Conservation (phyloP, 1,284 basidiomycete genomes). For the Tilletia caries region DNA sequence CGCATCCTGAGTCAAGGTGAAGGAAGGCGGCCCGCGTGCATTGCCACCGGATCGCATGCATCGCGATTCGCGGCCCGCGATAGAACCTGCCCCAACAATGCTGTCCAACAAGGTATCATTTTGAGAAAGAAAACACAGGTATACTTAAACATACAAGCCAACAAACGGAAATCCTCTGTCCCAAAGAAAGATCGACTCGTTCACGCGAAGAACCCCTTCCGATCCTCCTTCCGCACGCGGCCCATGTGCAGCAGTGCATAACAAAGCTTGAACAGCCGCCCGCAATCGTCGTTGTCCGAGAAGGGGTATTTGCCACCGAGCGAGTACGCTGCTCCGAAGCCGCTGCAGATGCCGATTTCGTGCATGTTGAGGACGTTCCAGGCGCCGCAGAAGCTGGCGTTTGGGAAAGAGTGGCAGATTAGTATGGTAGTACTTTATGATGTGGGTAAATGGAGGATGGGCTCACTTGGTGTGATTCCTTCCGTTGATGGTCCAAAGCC, state of each 20-base stretch:
- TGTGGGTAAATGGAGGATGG: constrained; percentile 25
- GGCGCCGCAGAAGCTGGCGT: constrained; percentile 54
- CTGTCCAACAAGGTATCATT: no score
- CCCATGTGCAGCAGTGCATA: constrained; percentile 57
- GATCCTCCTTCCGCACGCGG: constrained; percentile 43
- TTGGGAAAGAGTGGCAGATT: constrained; percentile 24
- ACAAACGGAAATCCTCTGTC: no score
- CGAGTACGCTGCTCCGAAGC: constrained; percentile 63
- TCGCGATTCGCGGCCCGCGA: no score
- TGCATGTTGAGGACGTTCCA: constrained; percentile 61
- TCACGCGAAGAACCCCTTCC: constrained; percentile 49
- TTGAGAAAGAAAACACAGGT: no score
- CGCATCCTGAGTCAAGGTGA: no score
- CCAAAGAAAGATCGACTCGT: no score
- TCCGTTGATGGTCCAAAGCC: constrained; percentile 65
- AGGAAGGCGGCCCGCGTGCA: no score
- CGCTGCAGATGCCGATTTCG: constrained; percentile 63
- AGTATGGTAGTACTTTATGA: constrained; percentile 32
- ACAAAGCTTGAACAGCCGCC: constrained; percentile 60
- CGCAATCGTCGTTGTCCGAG: constrained; percentile 53
- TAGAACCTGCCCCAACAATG: no score
- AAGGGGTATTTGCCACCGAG: constrained; percentile 61
- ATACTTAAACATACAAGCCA: no score
- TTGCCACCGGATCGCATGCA: no score
- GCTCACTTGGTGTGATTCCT: constrained; percentile 58